Percentiles rank a stretch among this genome's conserved stretches.
Evolutionary conservation across 2,329 filamentous ascomycete species (phyloP).

Genomic region (Lanzia echinophila): DNA sequence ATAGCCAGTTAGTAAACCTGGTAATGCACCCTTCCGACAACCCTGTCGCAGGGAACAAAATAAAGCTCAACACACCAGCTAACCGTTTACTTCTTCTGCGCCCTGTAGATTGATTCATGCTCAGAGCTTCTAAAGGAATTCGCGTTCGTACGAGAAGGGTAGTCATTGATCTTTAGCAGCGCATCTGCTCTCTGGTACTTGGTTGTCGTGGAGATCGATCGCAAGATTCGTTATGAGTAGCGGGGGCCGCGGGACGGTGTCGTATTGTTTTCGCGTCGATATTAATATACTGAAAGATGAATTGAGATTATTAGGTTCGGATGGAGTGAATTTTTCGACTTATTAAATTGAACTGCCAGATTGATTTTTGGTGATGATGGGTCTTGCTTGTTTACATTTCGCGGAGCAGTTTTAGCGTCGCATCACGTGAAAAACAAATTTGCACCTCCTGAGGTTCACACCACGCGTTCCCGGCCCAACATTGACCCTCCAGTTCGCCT

Average conservation of each 20-base stretch:
- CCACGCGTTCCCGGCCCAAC: too few species aligned
- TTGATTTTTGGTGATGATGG: slow-evolving; percentile 27
- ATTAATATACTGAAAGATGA: slow-evolving; percentile 38
- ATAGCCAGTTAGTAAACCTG: slow-evolving; percentile 12
- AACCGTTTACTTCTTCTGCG: slow-evolving; percentile 56
- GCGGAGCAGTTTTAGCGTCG: neutral
- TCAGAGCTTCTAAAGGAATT: slow-evolving; percentile 59
- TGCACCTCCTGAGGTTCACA: too few species aligned
- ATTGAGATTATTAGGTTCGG: slow-evolving; percentile 38
- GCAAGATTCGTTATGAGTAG: neutral
- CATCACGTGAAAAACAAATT: neutral
- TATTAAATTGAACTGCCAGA: slow-evolving; percentile 42
- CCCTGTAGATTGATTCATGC: slow-evolving; percentile 56
- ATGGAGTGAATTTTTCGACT: too few species aligned
- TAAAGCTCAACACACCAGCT: slow-evolving; percentile 44
- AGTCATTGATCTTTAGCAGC: slow-evolving; percentile 53
- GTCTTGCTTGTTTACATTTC: neutral
- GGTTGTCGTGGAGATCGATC: slow-evolving; percentile 8
- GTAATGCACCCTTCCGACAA: slow-evolving; percentile 4
- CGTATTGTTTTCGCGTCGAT: slow-evolving; percentile 24
- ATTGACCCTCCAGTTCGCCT: too few species aligned
- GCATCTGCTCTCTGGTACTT: slow-evolving; percentile 23
- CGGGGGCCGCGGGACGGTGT: slow-evolving; percentile 12
- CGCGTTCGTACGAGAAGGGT: slow-evolving; percentile 55
- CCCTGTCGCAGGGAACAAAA: slow-evolving; percentile 7